Evolutionary conservation across 164 flowering plant genomes (phyloP).

Genomic region (Magnolia changhungtana): DNA sequence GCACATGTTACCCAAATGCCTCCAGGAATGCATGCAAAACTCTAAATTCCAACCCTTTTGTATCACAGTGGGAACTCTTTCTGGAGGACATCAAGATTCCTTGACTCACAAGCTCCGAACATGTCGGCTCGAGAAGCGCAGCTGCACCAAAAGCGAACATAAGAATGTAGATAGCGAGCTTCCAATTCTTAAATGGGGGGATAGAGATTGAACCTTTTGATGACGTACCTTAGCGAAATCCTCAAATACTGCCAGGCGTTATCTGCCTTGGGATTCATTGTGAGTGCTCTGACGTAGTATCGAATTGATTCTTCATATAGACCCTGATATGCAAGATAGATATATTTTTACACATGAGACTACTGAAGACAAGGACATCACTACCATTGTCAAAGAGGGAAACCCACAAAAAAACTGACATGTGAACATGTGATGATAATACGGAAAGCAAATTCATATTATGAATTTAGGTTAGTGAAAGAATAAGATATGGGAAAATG

Average conservation of each 20-base stretch:
- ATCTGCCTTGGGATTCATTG: slow-evolving; percentile 98
- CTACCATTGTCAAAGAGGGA: background rate
- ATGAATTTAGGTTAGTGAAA: no score
- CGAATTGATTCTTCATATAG: slow-evolving; percentile 87
- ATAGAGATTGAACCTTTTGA: background rate
- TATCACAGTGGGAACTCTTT: slow-evolving; percentile 79
- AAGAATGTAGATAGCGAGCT: background rate
- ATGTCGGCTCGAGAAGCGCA: slow-evolving; percentile 84
- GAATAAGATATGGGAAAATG: no score
- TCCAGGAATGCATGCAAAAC: no score
- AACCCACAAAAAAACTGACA: no score
- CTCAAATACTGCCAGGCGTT: slow-evolving; percentile 97
- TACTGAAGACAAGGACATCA: background rate
- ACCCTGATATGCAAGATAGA: slow-evolving; percentile 44
- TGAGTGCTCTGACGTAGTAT: slow-evolving; percentile 87
- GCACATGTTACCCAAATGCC: no score
- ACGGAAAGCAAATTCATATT: no score
- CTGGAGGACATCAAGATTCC: slow-evolving; percentile 82
- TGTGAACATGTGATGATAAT: no score
- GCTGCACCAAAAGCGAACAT: slow-evolving; percentile 36
- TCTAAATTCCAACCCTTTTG: no score
- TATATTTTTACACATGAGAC: background rate
- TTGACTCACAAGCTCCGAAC: slow-evolving; percentile 81
- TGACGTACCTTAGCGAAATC: slow-evolving; percentile 76
- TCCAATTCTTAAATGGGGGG: background rate